Conservation (phyloP, 2,329 filamentous ascomycete species). For the Ceratocystiopsis minuta region DNA sequence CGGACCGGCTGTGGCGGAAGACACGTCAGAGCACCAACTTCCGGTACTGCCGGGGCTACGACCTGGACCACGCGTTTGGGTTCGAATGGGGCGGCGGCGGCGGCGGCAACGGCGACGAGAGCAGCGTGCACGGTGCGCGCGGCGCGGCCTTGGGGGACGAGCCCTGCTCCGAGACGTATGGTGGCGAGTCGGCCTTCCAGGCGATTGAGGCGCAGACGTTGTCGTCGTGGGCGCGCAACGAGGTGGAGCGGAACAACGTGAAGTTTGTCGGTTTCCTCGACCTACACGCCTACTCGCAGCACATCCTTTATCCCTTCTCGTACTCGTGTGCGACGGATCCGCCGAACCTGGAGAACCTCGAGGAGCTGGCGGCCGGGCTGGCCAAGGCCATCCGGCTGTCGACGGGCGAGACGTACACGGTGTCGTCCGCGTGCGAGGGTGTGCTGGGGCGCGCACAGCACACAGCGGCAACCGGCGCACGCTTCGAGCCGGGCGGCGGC, state of each 20-base stretch:
- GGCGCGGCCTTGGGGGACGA: slow-evolving; percentile 35
- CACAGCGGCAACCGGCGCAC: slow-evolving; percentile 39
- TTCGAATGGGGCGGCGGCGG: slow-evolving; percentile 57
- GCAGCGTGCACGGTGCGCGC: too few species aligned
- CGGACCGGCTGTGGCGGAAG: slow-evolving; percentile 87
- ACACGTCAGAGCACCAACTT: slow-evolving; percentile 71
- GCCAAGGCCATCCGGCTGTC: slow-evolving; percentile 77
- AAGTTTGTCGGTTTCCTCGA: slow-evolving; percentile 76
- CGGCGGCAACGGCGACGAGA: not conserved
- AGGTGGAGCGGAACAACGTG: slow-evolving; percentile 51
- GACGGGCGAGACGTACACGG: slow-evolving; percentile 55
- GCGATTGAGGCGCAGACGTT: slow-evolving; percentile 60
- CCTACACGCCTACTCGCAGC: slow-evolving; percentile 87
- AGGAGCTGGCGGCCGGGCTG: slow-evolving; percentile 75
- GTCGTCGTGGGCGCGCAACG: slow-evolving; percentile 66
- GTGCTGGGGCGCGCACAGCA: slow-evolving; percentile 28
- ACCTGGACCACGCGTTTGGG: slow-evolving; percentile 73
- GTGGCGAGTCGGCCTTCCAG: slow-evolving; percentile 68
- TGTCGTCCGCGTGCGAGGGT: slow-evolving; percentile 75
- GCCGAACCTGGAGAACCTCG: slow-evolving; percentile 75
- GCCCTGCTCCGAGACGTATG: slow-evolving; percentile 81
- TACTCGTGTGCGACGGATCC: slow-evolving; percentile 65
- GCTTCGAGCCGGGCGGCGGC: slow-evolving; percentile 58
- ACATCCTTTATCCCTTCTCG: slow-evolving; percentile 82
- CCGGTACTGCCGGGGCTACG: slow-evolving; percentile 70